A percentile compares a stretch with the other conserved stretches of the same genome.
phyloP scores from a whole-genome alignment of 2,329 filamentous ascomycete genomes.

The Exophiala mesophila region DNA sequence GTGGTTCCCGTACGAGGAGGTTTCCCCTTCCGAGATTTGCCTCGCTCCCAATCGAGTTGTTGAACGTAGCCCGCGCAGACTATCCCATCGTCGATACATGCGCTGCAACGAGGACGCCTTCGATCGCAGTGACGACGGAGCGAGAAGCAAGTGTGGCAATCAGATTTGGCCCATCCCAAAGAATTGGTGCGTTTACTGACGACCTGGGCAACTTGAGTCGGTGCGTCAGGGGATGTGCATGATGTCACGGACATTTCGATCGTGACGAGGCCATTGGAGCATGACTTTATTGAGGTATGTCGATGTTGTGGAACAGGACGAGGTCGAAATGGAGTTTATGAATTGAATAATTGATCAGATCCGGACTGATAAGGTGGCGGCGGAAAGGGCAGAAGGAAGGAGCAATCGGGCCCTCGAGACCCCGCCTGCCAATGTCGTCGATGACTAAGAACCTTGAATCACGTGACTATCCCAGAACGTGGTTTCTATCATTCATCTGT shows the following conservation, averaged over 20 bases:
- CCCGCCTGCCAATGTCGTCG: too few species aligned
- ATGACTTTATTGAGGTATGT: background rate
- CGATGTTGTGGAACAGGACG: too few species aligned
- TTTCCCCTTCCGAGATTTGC: conserved; percentile 11
- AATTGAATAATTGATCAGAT: too few species aligned
- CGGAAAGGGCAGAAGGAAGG: too few species aligned
- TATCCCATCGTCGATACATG: conserved; percentile 20
- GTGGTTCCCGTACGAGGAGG: conserved; percentile 1
- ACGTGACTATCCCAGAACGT: too few species aligned
- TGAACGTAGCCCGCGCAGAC: conserved; percentile 24
- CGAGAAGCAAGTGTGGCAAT: conserved; percentile 24
- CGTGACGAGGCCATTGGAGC: background rate
- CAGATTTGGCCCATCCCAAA: conserved; percentile 24
- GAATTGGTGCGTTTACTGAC: conserved; percentile 22
- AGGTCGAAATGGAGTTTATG: too few species aligned
- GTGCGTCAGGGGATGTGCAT: background rate
- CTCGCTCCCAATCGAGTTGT: conserved; percentile 22
- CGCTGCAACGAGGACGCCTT: conserved; percentile 22
- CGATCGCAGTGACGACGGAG: conserved; percentile 20
- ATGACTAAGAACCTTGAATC: too few species aligned
- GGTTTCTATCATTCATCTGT: too few species aligned
- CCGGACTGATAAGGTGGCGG: too few species aligned
- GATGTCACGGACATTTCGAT: background rate
- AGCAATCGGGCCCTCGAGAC: too few species aligned
- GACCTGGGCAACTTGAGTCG: background rate